phyloP scores from a whole-genome alignment of 192 early-diverging fungal genomes.

The Borealophlyctis nickersoniae region DNA sequence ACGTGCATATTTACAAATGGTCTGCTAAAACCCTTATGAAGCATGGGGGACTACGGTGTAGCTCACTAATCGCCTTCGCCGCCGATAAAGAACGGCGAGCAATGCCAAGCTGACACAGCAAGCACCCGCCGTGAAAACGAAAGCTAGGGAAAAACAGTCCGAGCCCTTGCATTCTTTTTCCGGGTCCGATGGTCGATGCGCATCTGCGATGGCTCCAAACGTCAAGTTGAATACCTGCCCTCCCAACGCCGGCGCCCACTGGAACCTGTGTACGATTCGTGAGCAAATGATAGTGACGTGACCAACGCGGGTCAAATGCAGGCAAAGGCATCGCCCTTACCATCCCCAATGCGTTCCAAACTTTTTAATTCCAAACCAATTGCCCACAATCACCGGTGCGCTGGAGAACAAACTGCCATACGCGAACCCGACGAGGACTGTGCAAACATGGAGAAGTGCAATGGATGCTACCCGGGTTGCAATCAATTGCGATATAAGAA shows the following conservation, averaged over 20 bases:
- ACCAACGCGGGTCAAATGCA: neutral
- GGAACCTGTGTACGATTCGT: slow-evolving; percentile 19
- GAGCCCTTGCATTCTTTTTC: neutral
- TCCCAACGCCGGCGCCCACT: slow-evolving; percentile 39
- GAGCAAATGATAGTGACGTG: neutral
- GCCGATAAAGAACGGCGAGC: too few species aligned
- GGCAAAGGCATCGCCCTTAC: neutral
- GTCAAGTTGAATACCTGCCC: slow-evolving; percentile 36
- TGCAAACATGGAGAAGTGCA: neutral
- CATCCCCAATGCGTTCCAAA: slow-evolving; percentile 40
- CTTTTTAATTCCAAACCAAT: slow-evolving; percentile 30
- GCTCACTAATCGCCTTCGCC: too few species aligned
- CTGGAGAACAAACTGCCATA: slow-evolving; percentile 37
- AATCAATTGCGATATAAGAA: slow-evolving; percentile 1
- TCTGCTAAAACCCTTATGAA: too few species aligned
- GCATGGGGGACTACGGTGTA: too few species aligned
- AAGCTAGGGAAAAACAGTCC: too few species aligned
- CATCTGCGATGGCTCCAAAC: slow-evolving; percentile 37
- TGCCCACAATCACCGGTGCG: slow-evolving; percentile 36
- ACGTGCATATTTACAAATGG: too few species aligned
- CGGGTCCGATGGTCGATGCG: neutral
- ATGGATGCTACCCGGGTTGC: neutral
- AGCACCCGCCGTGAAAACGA: too few species aligned
- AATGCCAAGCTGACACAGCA: too few species aligned
- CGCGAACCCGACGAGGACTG: slow-evolving; percentile 24